Conservation (phyloP, 345 rosid species). For the Linum tenue region DNA sequence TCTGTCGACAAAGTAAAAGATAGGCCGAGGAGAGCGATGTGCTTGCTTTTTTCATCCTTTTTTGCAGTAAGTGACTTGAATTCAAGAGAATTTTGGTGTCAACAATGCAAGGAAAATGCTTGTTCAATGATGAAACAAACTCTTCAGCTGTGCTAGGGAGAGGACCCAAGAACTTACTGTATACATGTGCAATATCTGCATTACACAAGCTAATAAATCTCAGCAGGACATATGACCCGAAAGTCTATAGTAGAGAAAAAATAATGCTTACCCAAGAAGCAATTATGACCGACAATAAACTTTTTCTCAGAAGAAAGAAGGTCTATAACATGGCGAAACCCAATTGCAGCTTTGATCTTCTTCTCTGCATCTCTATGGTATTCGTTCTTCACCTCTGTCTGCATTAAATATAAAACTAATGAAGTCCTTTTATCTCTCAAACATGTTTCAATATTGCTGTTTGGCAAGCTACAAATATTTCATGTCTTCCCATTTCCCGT, state of each 20-base stretch:
- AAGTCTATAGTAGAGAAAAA: constrained; percentile 5
- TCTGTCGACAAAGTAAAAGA: constrained; percentile 57
- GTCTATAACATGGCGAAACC: constrained; percentile 88
- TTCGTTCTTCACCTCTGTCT: constrained; percentile 73
- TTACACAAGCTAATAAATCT: constrained; percentile 14
- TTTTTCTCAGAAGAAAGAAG: constrained; percentile 70
- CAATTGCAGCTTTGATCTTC: constrained; percentile 57
- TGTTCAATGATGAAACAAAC: constrained; percentile 48
- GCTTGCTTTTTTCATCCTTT: constrained; percentile 52
- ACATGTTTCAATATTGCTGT: neutral
- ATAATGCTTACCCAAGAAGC: constrained; percentile 61
- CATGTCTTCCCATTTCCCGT: neutral
- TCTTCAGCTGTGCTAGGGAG: constrained; percentile 72
- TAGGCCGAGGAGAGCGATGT: constrained; percentile 75
- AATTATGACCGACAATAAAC: constrained; percentile 90
- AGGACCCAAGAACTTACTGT: constrained; percentile 72
- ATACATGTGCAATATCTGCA: constrained; percentile 81
- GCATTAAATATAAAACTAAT: constrained; percentile 8
- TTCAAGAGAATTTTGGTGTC: constrained; percentile 90
- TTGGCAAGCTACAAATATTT: neutral
- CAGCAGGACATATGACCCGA: constrained; percentile 12
- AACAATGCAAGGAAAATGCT: constrained; percentile 55
- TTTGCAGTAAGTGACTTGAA: constrained; percentile 35
- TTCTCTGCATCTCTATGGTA: constrained; percentile 35
- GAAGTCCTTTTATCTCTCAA: neutral